phyloP scores from a whole-genome alignment of 495 filamentous ascomycete species.

The Xylaria flabelliformis region DNA sequence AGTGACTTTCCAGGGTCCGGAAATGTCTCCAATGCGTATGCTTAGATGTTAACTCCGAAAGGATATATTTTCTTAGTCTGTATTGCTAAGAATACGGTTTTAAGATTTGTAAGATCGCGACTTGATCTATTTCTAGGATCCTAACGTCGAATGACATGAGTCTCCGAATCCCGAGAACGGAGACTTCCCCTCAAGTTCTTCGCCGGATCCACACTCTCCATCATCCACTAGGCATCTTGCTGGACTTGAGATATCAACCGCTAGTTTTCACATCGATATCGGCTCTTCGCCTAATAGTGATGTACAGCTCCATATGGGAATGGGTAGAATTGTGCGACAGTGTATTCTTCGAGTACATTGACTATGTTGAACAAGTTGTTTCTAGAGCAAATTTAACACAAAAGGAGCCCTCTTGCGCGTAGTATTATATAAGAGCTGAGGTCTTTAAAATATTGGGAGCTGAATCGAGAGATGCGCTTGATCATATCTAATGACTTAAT shows the following conservation, averaged over 20 bases:
- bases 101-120: not conserved
- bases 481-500: not conserved
- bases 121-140: not conserved
- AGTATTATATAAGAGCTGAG: too few species aligned
- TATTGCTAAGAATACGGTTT: not conserved
- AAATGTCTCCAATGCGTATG: not conserved
- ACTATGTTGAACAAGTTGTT: too few species aligned
- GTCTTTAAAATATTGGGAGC: too few species aligned
- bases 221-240: not conserved
- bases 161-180: slow-evolving; percentile 9
- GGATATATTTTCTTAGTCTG: not conserved
- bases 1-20: not conserved
- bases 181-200: not conserved
- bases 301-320: too few species aligned
- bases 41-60: not conserved
- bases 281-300: too few species aligned
- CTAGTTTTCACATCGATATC: too few species aligned
- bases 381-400: too few species aligned
- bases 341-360: too few species aligned
- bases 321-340: too few species aligned
- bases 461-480: not conserved
- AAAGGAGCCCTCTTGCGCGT: too few species aligned
- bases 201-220: slow-evolving; percentile 9
- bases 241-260: not conserved
- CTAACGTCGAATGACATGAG: not conserved